phyloP scores from a whole-genome alignment of 495 filamentous ascomycete genomes.

The Lepraria neglecta region DNA sequence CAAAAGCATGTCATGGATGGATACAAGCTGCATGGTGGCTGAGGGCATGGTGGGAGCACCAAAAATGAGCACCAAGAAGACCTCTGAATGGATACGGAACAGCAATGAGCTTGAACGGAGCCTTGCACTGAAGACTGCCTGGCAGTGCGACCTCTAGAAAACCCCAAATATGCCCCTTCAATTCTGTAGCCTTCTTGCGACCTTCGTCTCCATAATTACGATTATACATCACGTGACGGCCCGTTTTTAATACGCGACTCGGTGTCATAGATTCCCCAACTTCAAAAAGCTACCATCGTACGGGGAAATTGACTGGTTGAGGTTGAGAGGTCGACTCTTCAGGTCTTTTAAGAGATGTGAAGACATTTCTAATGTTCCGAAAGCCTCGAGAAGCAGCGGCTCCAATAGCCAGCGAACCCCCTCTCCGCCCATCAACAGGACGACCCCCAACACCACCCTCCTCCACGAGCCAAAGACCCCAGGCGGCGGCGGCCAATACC shows the following conservation, averaged over 20 bases:
- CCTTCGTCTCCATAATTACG: too few species aligned
- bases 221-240: constrained; percentile 11
- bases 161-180: neutral
- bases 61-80: too few species aligned
- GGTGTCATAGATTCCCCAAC: constrained; percentile 1
- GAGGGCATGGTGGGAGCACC: neutral
- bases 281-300: neutral
- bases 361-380: constrained; percentile 22
- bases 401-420: constrained; percentile 4
- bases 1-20: neutral
- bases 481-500: constrained; percentile 30
- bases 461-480: constrained; percentile 29
- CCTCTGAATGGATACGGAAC: too few species aligned
- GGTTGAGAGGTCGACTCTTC: neutral
- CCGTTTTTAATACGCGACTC: constrained; percentile 8
- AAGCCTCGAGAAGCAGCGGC: constrained; percentile 26
- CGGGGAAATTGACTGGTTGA: too few species aligned
- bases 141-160: neutral
- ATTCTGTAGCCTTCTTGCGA: neutral
- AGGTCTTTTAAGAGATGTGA: neutral
- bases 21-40: neutral
- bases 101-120: neutral
- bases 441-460: constrained; percentile 30
- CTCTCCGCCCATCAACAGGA: constrained; percentile 23
- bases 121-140: neutral